A percentile compares a stretch with the other conserved stretches of the same genome.
Evolutionary conservation across 306 rosid genomes (phyloP).

Genomic region (Pyrus betulifolia): DNA sequence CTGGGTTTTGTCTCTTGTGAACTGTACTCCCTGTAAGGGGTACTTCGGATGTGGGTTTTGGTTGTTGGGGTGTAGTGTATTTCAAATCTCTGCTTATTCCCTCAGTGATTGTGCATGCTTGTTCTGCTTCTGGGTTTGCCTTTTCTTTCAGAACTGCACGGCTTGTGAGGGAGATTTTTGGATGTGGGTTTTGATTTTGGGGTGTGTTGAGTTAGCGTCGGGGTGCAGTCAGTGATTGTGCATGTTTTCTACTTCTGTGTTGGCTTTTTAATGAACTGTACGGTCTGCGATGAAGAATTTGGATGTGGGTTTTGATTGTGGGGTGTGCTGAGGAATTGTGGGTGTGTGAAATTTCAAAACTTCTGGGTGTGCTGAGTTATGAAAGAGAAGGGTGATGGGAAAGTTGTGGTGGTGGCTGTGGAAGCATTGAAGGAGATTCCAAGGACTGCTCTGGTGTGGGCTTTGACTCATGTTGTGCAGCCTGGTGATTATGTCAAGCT

Average conservation of each 20-base stretch:
- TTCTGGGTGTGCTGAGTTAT: constrained; percentile 25
- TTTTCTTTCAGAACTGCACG: too few species aligned
- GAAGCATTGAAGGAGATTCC: constrained; percentile 77
- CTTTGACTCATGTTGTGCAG: constrained; percentile 92
- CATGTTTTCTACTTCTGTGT: constrained; percentile 22
- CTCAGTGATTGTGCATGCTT: constrained; percentile 28
- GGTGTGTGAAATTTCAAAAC: neutral
- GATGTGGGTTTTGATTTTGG: constrained; percentile 30
- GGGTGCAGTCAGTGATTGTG: constrained; percentile 20
- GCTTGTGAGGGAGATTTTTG: constrained; percentile 1
- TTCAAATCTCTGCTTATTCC: constrained; percentile 6
- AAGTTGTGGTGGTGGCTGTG: constrained; percentile 86
- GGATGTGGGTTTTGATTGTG: constrained; percentile 25
- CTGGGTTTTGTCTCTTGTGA: constrained; percentile 9
- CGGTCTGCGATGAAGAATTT: constrained; percentile 2
- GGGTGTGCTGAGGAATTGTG: constrained; percentile 12
- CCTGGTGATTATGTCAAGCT: constrained; percentile 91
- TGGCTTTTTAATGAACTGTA: neutral
- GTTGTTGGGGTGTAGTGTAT: constrained; percentile 2
- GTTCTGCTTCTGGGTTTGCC: constrained; percentile 21
- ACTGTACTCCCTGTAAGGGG: neutral
- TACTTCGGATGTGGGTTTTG: constrained; percentile 31
- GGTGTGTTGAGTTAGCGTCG: constrained; percentile 7
- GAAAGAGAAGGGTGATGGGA: constrained; percentile 45
- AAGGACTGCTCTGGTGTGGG: constrained; percentile 77